Base-by-base conservation (phyloP, 805 yeast species). In the Pichia sporocuriosa region DNA sequence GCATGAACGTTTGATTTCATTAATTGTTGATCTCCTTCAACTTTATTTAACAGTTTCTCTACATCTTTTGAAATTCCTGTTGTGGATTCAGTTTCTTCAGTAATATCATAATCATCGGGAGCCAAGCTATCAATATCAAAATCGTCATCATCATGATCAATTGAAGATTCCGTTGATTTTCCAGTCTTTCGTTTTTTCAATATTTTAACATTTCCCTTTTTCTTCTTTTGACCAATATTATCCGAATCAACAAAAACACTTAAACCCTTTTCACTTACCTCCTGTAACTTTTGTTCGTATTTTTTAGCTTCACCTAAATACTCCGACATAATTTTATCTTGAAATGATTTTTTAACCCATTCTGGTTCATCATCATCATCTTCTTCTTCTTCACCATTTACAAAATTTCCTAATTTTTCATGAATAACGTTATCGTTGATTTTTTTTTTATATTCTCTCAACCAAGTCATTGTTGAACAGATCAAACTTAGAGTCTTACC, bases 401-500 rank as follows among this genome's bases (percentile, higher is more conserved):
- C 35, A 9, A 32, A 8, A 21, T 8, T 19, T 17, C 32, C 38
- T 35, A 44, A 26, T 17, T 40, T 42, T 6, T 43, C 42, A 9
- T 32, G n/a, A 2, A 40, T 6, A 54, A 40, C 6, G 3, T 47
- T 26, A 37, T 37, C 43, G 22, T 47, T 47, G 9, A 33, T 11
- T 19, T 27, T 28, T 15, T 31, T 36, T 35, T 49, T 49, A 34
- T 50, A 40, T 16, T 52, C 49, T 27, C 65, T 43, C 17, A 89
- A 65, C 95, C 96, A 89, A 0, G 89, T 76, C 73, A 89, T 71
- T 0, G 90, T 68, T 0, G 94, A 76, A 56, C 97, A 90, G 4
- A 90, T 83, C 35, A 89, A 62, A 0, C 96, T 86, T 3, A 90
- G 65, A 0, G 97, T 88, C 60, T 89, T 89, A 3, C 97, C 97